Conservation (phyloP, 2,329 filamentous ascomycete genomes). For the Ampelomyces quisqualis region DNA sequence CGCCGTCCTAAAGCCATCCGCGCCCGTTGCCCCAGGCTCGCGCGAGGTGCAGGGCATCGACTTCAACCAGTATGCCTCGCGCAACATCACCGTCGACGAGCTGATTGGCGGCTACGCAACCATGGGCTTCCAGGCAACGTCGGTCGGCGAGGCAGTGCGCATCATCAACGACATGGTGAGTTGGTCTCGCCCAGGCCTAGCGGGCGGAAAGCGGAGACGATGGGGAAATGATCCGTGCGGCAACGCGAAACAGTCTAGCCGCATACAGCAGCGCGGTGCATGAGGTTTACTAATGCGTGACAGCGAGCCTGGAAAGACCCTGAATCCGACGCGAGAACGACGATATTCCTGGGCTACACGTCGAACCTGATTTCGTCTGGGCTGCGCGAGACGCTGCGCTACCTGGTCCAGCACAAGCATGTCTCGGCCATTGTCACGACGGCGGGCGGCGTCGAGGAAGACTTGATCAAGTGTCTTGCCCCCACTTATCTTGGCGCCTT, state of each 20-base stretch:
- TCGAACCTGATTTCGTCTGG: constrained; percentile 97
- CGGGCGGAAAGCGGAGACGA: too few species aligned
- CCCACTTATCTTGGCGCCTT: constrained; percentile 93
- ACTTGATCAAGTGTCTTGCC: constrained; percentile 96
- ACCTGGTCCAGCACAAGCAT: constrained; percentile 88
- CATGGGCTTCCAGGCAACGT: constrained; percentile 83
- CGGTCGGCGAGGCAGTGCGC: constrained; percentile 80
- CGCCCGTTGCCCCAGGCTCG: constrained; percentile 75
- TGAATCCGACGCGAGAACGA: constrained; percentile 76
- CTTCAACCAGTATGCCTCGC: constrained; percentile 76
- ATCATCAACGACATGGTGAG: constrained; percentile 94
- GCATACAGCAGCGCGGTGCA: constrained; percentile 29
- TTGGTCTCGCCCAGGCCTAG: constrained; percentile 20
- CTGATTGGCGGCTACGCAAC: constrained; percentile 76
- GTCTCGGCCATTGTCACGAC: constrained; percentile 93
- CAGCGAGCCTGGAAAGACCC: constrained; percentile 79
- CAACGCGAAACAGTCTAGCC: constrained; percentile 30
- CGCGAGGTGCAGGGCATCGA: constrained; percentile 86
- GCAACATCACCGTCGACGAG: constrained; percentile 80
- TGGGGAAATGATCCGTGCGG: constrained; percentile 33
- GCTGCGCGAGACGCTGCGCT: constrained; percentile 85
- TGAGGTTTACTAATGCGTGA: constrained; percentile 30
- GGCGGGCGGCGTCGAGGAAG: constrained; percentile 92
- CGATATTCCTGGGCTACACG: constrained; percentile 96
- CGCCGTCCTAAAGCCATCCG: constrained; percentile 82